These are phyloP conservation scores for Talaromyces amestolkiae DNA, from an alignment of 2,329 filamentous ascomycete genomes.

Conservation along the genomic window DNA sequence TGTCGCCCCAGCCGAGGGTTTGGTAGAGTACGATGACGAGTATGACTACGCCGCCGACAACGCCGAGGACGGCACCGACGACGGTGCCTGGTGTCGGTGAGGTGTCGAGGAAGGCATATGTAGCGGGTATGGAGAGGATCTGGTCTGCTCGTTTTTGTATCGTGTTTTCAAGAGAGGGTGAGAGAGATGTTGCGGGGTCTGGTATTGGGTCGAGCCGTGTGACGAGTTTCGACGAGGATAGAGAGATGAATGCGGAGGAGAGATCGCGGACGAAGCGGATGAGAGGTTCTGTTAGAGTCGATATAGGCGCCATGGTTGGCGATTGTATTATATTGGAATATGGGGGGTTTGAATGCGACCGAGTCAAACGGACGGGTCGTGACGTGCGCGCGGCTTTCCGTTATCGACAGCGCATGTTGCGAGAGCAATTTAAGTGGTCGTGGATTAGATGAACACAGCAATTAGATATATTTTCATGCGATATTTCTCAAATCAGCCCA, in stretches of 20 bases:
- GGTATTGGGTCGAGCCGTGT: neutral
- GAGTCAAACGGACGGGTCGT: neutral
- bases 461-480: neutral
- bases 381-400: neutral
- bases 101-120: constrained; percentile 55
- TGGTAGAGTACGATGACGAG: constrained; percentile 54
- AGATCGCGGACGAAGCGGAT: constrained; percentile 15
- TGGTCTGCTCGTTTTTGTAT: constrained; percentile 18
- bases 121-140: constrained; percentile 57
- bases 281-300: constrained; percentile 8
- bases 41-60: constrained; percentile 53
- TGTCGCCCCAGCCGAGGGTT: constrained; percentile 46
- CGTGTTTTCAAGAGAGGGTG: constrained; percentile 3
- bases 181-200: neutral
- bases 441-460: neutral
- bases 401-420: constrained; percentile 10
- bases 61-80: constrained; percentile 56
- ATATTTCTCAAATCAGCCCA: neutral
- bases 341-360: neutral
- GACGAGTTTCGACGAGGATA: constrained; percentile 12
- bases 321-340: neutral
- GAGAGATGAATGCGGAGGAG: constrained; percentile 12
- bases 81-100: constrained; percentile 58
- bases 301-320: constrained; percentile 16
- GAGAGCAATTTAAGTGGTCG: neutral